These are phyloP conservation scores for Plasmopara halstedii DNA, from an alignment of 352 stramenopile species.

Conservation along the genomic window DNA sequence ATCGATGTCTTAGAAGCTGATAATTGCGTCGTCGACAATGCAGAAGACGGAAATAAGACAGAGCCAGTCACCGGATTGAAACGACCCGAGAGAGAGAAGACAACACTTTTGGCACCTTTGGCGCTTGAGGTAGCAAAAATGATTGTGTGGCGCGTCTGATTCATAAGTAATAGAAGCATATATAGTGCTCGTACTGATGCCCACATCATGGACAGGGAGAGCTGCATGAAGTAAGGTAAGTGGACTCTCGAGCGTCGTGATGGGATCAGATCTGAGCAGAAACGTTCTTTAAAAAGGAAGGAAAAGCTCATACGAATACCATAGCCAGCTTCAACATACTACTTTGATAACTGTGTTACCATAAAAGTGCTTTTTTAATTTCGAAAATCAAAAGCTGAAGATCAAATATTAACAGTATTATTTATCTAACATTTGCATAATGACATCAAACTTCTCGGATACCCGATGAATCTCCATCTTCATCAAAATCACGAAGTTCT, in stretches of 20 bases:
- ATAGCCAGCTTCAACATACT: too few relatives aligned
- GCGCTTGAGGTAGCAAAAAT: constrained; percentile 14
- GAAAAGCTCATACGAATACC: constrained; percentile 7
- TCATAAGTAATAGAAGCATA: constrained; percentile 22
- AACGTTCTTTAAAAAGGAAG: constrained; percentile 8
- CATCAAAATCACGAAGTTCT: too few relatives aligned
- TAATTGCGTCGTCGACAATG: constrained; percentile 2
- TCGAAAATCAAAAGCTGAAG: too few relatives aligned
- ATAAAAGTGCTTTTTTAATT: too few relatives aligned
- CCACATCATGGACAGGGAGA: constrained; percentile 3
- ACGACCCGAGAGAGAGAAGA: constrained; percentile 13
- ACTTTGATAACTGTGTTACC: too few relatives aligned
- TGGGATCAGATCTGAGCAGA: constrained; percentile 15
- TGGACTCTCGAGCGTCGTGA: constrained; percentile 3
- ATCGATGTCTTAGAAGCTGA: constrained; percentile 25
- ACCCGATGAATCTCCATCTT: too few relatives aligned
- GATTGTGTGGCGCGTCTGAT: constrained; percentile 18
- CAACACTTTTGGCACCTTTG: constrained; percentile 13
- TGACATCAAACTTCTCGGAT: too few relatives aligned
- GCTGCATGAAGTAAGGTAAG: constrained; percentile 6
- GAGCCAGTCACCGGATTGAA: constrained; percentile 12
- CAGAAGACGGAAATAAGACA: constrained; percentile 6
- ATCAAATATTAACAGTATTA: too few relatives aligned
- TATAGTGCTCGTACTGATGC: constrained; percentile 17
- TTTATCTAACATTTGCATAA: too few relatives aligned